A percentile compares a stretch with the other conserved stretches of the same genome.
phyloP scores from a whole-genome alignment of 257 asterid species.

The Fraxinus cuspidata region DNA sequence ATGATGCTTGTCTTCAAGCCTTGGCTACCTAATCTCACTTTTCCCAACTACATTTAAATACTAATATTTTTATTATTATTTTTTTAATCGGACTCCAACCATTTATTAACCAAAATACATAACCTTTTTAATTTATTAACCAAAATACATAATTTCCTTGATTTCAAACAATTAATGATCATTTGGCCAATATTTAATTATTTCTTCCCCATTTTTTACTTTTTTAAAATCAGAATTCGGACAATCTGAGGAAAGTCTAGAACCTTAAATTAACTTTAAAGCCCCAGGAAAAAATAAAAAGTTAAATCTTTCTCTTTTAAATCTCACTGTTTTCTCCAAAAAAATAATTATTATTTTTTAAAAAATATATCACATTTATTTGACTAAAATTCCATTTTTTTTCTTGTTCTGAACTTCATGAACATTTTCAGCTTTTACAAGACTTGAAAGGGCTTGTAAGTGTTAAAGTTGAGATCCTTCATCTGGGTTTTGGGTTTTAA shows the following conservation, averaged over 20 bases:
- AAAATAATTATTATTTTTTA: slow-evolving; percentile 33
- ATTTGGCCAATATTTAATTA: slow-evolving; percentile 41
- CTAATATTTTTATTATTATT: slow-evolving; percentile 4
- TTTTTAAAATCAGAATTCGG: slow-evolving; percentile 40
- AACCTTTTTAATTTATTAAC: slow-evolving; percentile 81
- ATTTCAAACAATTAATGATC: slow-evolving; percentile 50
- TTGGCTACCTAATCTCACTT: slow-evolving; percentile 95
- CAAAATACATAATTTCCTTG: slow-evolving; percentile 69
- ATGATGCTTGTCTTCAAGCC: slow-evolving; percentile 71
- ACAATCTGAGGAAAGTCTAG: slow-evolving; percentile 54
- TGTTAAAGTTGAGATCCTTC: slow-evolving; percentile 30
- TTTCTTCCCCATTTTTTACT: slow-evolving; percentile 26
- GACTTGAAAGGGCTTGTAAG: slow-evolving; percentile 28
- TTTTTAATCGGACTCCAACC: slow-evolving; percentile 73
- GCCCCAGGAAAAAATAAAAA: slow-evolving; percentile 23
- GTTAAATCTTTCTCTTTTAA: slow-evolving; percentile 12
- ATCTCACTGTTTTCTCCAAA: slow-evolving; percentile 25
- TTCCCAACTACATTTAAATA: slow-evolving; percentile 70
- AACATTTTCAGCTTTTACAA: slow-evolving; percentile 22
- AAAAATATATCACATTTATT: slow-evolving; percentile 25
- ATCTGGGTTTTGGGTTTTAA: slow-evolving; percentile 33
- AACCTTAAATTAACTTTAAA: slow-evolving; percentile 46
- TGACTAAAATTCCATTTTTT: background rate
- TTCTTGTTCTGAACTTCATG: background rate
- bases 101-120: slow-evolving; percentile 86